phyloP scores from a whole-genome alignment of 2,329 filamentous ascomycete species.

The Didymellaceae sp. region DNA sequence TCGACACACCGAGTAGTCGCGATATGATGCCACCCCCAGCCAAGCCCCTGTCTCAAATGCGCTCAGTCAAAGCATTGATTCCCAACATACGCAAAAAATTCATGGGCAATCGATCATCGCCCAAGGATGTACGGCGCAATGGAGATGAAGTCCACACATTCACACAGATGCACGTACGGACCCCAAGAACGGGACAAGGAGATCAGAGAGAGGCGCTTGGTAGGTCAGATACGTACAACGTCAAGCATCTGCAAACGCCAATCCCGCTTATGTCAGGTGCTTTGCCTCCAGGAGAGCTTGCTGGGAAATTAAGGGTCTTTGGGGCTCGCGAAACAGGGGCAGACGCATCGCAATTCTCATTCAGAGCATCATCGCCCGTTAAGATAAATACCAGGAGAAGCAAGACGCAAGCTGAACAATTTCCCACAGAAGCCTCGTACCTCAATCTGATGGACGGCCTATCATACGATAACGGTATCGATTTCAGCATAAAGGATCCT shows the following conservation, averaged over 20 bases:
- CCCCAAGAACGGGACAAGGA: neutral
- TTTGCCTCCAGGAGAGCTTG: constrained; percentile 31
- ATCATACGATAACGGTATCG: constrained; percentile 27
- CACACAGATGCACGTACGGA: constrained; percentile 20
- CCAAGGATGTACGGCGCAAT: neutral
- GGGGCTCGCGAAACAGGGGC: constrained; percentile 10
- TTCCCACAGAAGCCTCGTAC: constrained; percentile 38
- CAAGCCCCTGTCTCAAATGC: constrained; percentile 35
- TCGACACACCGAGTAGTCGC: constrained; percentile 30
- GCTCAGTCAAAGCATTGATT: constrained; percentile 35
- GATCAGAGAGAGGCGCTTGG: too few relatives aligned
- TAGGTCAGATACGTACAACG: too few relatives aligned
- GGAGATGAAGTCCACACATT: constrained; percentile 11
- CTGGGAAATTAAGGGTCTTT: too few relatives aligned
- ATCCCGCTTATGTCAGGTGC: constrained; percentile 37
- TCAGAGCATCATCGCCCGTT: constrained; percentile 26
- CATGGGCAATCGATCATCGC: constrained; percentile 15
- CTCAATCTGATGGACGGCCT: constrained; percentile 41
- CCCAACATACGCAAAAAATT: constrained; percentile 34
- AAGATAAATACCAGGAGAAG: constrained; percentile 9
- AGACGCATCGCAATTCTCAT: constrained; percentile 24
- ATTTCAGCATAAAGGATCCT: constrained; percentile 40
- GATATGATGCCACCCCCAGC: constrained; percentile 51
- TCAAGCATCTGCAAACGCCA: too few relatives aligned
- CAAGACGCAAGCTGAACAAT: constrained; percentile 6